Evolutionary conservation across 1,284 basidiomycete genomes (phyloP), one percentile per base, ranked within the genome.

Genomic region (Hypsizygus ulmarius): DNA sequence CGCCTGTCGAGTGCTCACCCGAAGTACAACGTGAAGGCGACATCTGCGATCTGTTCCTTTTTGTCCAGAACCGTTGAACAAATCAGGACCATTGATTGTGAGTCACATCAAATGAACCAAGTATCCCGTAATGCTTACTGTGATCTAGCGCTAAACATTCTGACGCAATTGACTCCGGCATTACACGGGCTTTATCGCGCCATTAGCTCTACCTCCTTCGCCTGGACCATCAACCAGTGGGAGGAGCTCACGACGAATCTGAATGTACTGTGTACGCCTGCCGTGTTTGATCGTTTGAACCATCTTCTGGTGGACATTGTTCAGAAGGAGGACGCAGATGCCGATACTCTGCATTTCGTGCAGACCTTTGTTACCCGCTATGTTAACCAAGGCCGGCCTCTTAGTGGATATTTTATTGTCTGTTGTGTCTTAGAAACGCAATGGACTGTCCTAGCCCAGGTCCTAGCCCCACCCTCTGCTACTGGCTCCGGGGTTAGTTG

Each of bases 171-270:
- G 40, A 84, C 84, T 15, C 93, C 93, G 8, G 81, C 87, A 21
- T 76, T 96, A 48, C 91, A 96, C 64, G 93, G 93, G 10, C 72
- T 94, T 33, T 92, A 93, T 63, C 82, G 93, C 30, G 91, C 93
- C 10, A 79, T 94, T 50, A 87, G 84, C 38, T 86, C 87, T 10
- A 84, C 83, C 1, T 74, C 81, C 1, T 93, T 88, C 59, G 71
- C 77, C 16, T 95, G 92, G 91, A 78, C 77, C 14, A 61, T 81
- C 25, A 54, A 67, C 6, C 84, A 91, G 58, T 91, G 88, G 84
- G 69, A 75, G 15, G 64, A 68, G 18, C 68, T 93, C 14, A 77
- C 82, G 0, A 61, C 65, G 15, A 72, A 73, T 38, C 73, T 85
- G 36, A 78, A 75, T 49, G 66, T 66, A 27, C 74, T 89, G 12